Base-by-base conservation (phyloP, 345 rosid species). In the Brassica napus region DNA sequence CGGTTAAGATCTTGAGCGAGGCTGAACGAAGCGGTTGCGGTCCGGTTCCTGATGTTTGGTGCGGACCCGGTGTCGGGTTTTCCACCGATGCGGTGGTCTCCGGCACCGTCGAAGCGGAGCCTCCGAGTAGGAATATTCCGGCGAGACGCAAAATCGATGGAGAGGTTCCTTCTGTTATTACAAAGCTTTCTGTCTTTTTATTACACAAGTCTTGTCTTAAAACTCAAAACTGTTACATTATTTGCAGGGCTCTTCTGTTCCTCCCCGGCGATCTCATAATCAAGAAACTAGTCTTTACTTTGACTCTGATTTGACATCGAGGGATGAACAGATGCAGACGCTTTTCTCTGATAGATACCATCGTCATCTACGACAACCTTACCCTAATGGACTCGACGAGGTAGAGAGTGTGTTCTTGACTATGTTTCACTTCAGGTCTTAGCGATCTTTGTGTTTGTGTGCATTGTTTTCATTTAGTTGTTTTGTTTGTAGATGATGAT, bases 21-120 rank as follows among this genome's bases (percentile, higher is more conserved):
- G 77, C 18, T 4, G 61, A 16, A 0, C 62, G 63, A 30, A 69
- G 39, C 30, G 79, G 81, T 30, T 90, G 91, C 76, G 86, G 78
- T 39, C 88, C 85, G 66, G 76, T 75, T 81, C 94, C 88, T 74
- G 98, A 90, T 78, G 97, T 89, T 2, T 92, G 98, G 97, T 94
- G 97, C 61, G 97, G 94, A 5, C 97, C 97, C 12, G 98, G 97
- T 58, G 84, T 93, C 76, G 98, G 94, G 68, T 90, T 91, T 32
- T 88, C 94, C 1, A 84, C 93, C 0, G 98, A 93, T 84, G 91
- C 89, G 21, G 93, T 88, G 70, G 73, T 78, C 24, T 18, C 58
- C 34, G 96, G 85, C 39, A 86, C 89, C 44, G 93, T 85, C 55
- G 92, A 86, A 3, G 10, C 79, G 12, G 69, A 66, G 44, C 77